Base-by-base conservation (phyloP, 2,329 filamentous ascomycete genomes). In the Eutypella sp. region DNA sequence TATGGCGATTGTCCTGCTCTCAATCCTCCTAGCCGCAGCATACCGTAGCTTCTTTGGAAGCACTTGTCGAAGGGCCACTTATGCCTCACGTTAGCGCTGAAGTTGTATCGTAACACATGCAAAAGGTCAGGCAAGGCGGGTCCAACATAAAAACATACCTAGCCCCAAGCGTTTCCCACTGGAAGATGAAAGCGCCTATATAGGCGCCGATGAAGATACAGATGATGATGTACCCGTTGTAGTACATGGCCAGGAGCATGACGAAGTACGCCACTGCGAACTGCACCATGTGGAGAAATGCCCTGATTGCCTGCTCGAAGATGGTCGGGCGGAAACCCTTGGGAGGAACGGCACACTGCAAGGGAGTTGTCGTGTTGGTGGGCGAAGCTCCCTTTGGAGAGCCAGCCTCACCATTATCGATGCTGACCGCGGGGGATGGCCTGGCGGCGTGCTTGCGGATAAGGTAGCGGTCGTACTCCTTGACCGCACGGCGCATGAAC, bases 201-300 rank as follows among this genome's bases (percentile, higher is more conserved):
- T 81, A 89, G 1, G 85, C 81, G 2, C 89, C 89, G 45, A 92
- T 77, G 51, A 92, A 79, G 62, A 93, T 89, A 55, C 82, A 88
- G 48, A 92, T 84, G 63, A 93, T 87, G 51, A 93, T 76, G 65
- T 89, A 93, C 9, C 83, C 80, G 55, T 81, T 81, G 67, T 76
- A 82, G 62, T 81, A 79, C 74, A 78, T 79, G 51, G 74, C 75
- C n/a, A 56, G 46, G 68, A 86, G 67, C 88, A 93, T 92, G 57
- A 92, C 66, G 55, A 92, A 81, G 62, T 92, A 93, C 2, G 85
- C 87, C 2, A 89, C 76, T 0, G 80, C 81, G 57, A 92, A 89
- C 54, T 87, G 85, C 4, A 81, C 46, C 67, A 82, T 81, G 55
- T 91, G 85, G 18, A 92, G 62, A 4, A 82, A 51, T 0, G 87